A percentile compares a stretch with the other conserved stretches of the same genome.
phyloP scores from a whole-genome alignment of 169 alveolate genomes.

The Plasmodium cynomolgi region DNA sequence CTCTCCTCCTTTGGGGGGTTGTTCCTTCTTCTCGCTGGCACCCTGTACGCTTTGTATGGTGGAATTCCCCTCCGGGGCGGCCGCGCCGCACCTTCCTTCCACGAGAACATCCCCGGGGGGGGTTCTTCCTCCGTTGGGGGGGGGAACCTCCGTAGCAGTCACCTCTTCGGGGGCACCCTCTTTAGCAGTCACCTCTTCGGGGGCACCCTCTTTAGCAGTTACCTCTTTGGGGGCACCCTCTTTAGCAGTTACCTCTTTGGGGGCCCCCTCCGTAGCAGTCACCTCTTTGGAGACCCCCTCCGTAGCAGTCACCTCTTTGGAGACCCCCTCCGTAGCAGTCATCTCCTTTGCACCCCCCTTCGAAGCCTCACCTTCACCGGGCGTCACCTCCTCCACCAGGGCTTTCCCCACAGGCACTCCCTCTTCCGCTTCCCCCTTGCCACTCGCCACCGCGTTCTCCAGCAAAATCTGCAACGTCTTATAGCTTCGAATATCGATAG shows the following conservation, averaged over 20 bases:
- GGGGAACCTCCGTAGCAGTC: too few relatives aligned
- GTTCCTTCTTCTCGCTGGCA: not conserved
- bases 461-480: slow-evolving; percentile 43
- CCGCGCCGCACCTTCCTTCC: not conserved
- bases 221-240: too few relatives aligned
- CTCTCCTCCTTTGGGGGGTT: not conserved
- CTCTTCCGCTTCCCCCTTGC: not conserved
- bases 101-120: not conserved
- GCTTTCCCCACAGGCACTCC: not conserved
- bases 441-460: slow-evolving; percentile 4
- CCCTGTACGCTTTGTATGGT: not conserved
- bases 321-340: too few relatives aligned
- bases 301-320: too few relatives aligned
- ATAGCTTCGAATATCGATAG: slow-evolving; percentile 55
- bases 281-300: too few relatives aligned
- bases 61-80: not conserved
- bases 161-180: too few relatives aligned
- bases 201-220: too few relatives aligned
- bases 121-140: too few relatives aligned
- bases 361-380: not conserved
- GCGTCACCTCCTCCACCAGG: not conserved
- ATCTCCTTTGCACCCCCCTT: too few relatives aligned
- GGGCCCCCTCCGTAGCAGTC: too few relatives aligned
- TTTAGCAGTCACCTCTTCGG: too few relatives aligned
- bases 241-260: too few relatives aligned